These are phyloP conservation scores for Cephaloascus fragrans DNA, from an alignment of 805 yeast species.

Conservation along the genomic window DNA sequence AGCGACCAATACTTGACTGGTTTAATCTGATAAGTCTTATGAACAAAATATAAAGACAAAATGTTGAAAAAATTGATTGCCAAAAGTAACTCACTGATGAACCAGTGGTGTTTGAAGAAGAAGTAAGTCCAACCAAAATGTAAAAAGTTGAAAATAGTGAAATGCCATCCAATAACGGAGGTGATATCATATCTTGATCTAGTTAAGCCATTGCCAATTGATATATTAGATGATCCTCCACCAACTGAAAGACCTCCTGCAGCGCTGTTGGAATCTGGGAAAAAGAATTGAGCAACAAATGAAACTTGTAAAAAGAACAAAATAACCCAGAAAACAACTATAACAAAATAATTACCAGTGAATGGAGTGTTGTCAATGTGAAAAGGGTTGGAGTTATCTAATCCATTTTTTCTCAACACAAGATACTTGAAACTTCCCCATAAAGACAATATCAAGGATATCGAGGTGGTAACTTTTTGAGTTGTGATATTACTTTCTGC, in stretches of 20 bases:
- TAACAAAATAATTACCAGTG: conserved; percentile 41
- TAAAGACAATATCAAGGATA: conserved; percentile 45
- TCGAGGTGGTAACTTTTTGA: conserved; percentile 34
- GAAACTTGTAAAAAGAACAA: conserved; percentile 42
- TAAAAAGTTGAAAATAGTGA: conserved; percentile 49
- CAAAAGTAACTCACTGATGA: conserved; percentile 49
- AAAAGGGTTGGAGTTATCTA: conserved; percentile 34
- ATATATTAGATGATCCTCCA: conserved; percentile 7
- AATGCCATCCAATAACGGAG: conserved; percentile 46
- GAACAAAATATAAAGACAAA: conserved; percentile 41
- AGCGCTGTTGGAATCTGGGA: conserved; percentile 14
- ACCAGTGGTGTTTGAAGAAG: conserved; percentile 50
- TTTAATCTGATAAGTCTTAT: conserved; percentile 48
- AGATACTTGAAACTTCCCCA: conserved; percentile 48
- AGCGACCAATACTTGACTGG: conserved; percentile 43
- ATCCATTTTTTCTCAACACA: conserved; percentile 41
- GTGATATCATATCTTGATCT: conserved; percentile 15
- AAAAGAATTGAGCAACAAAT: conserved; percentile 36
- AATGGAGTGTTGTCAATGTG: conserved; percentile 62
- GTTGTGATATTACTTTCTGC: conserved; percentile 11
- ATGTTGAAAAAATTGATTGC: conserved; percentile 53
- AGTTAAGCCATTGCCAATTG: conserved; percentile 5
- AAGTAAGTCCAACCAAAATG: conserved; percentile 55
- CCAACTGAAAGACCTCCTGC: conserved; percentile 8
- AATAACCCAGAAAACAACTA: conserved; percentile 49